A percentile compares a stretch with the other conserved stretches of the same genome.
Evolutionary conservation across 495 filamentous ascomycete species (phyloP).

Genomic region (Penicillium roqueforti): DNA sequence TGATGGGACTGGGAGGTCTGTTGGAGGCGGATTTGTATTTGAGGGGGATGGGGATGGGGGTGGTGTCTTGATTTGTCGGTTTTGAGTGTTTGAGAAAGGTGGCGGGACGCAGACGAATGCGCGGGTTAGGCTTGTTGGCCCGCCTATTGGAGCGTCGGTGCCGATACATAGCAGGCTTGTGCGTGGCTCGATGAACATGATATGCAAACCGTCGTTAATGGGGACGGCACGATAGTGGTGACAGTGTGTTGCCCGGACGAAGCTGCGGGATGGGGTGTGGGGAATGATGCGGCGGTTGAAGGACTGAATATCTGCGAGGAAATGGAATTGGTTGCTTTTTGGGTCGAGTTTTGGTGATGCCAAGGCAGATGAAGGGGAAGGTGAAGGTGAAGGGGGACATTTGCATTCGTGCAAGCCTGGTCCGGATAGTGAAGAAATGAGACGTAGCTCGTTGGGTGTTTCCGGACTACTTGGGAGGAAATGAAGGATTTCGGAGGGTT

Average conservation of each 20-base stretch:
- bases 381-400: conserved; percentile 18
- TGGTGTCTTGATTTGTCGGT: background rate
- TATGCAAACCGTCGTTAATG: conserved; percentile 63
- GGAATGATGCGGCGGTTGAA: conserved; percentile 25
- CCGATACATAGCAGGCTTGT: conserved; percentile 61
- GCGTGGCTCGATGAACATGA: conserved; percentile 65
- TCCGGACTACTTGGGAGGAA: conserved; percentile 58
- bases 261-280: conserved; percentile 26
- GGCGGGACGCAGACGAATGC: conserved; percentile 37
- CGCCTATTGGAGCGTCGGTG: conserved; percentile 58
- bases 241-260: conserved; percentile 42
- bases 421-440: conserved; percentile 64
- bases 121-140: conserved; percentile 45
- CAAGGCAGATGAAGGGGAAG: background rate
- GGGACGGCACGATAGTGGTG: conserved; percentile 68
- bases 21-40: conserved; percentile 27
- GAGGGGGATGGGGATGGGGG: background rate
- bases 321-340: conserved; percentile 31
- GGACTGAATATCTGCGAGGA: conserved; percentile 25
- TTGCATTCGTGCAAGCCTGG: conserved; percentile 35
- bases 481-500: conserved; percentile 62
- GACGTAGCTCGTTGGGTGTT: conserved; percentile 45
- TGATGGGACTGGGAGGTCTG: conserved; percentile 40
- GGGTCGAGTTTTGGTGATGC: conserved; percentile 20
- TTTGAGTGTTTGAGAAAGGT: conserved; percentile 21